phyloP scores from a whole-genome alignment of 208 protist species.

The Trypanosoma vivax region DNA sequence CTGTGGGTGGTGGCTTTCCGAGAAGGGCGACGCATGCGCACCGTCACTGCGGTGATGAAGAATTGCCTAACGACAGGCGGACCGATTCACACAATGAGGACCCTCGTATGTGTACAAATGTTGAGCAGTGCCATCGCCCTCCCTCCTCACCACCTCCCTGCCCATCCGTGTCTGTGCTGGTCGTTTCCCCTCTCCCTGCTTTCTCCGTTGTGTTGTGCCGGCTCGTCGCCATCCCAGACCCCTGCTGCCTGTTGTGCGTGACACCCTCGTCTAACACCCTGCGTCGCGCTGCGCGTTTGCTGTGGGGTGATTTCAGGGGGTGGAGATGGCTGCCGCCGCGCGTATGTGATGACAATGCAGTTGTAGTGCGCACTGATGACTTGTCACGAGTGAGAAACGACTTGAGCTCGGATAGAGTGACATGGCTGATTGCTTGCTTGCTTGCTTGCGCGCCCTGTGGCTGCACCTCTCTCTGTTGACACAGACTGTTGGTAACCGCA shows the following conservation, averaged over 20 bases:
- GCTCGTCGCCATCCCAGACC: too few species aligned
- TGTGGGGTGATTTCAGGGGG: too few species aligned
- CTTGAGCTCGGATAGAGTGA: not conserved
- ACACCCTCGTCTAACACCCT: too few species aligned
- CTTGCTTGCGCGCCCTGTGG: not conserved
- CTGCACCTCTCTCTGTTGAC: not conserved
- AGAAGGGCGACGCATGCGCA: too few species aligned
- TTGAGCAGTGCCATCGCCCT: conserved; percentile 13
- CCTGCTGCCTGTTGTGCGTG: too few species aligned
- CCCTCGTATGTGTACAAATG: conserved; percentile 31
- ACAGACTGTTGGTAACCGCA: too few species aligned
- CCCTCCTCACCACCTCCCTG: not conserved
- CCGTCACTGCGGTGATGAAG: conserved; percentile 16
- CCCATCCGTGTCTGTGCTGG: too few species aligned
- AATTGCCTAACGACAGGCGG: conserved; percentile 33
- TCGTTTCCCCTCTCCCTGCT: too few species aligned
- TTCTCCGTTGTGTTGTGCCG: too few species aligned
- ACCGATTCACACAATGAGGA: conserved; percentile 20
- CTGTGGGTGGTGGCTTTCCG: too few species aligned
- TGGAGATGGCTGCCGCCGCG: too few species aligned
- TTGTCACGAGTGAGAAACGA: not conserved
- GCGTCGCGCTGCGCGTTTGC: too few species aligned
- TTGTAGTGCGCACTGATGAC: conserved; percentile 1
- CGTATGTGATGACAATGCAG: not conserved
- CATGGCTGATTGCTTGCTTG: conserved; percentile 18